These are phyloP conservation scores for Trametes polyzona DNA, from an alignment of 1,284 basidiomycete genomes.

Conservation along the genomic window DNA sequence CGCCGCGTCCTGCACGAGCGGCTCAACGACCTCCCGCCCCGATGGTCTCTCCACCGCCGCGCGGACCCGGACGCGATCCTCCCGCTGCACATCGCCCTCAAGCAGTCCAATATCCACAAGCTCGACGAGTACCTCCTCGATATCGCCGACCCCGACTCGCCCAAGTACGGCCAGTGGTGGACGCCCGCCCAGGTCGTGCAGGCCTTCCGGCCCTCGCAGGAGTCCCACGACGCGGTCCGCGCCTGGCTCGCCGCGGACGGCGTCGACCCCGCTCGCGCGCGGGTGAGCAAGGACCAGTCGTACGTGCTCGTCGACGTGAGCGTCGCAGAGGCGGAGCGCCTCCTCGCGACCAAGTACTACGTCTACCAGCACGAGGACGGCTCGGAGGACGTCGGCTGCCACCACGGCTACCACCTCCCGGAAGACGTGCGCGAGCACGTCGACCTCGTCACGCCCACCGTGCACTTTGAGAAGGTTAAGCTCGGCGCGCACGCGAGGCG, in stretches of 20 bases:
- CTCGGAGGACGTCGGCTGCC: slow-evolving; percentile 36
- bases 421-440: slow-evolving; percentile 29
- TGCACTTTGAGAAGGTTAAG: slow-evolving; percentile 27
- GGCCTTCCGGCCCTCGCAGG: slow-evolving; percentile 47
- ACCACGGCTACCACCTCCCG: slow-evolving; percentile 29
- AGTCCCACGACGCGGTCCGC: slow-evolving; percentile 44
- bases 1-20: slow-evolving; percentile 45
- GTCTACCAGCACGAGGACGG: slow-evolving; percentile 45
- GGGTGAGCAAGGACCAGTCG: slow-evolving; percentile 37
- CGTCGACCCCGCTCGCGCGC: slow-evolving; percentile 36
- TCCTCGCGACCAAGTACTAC: slow-evolving; percentile 49
- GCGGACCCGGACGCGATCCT: slow-evolving; percentile 38
- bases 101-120: slow-evolving; percentile 45
- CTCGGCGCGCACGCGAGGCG: slow-evolving; percentile 4
- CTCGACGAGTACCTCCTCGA: slow-evolving; percentile 46
- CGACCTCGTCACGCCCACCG: slow-evolving; percentile 29
- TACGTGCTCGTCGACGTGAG: slow-evolving; percentile 50
- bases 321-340: slow-evolving; percentile 46
- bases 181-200: slow-evolving; percentile 37
- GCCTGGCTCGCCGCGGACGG: slow-evolving; percentile 33
- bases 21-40: slow-evolving; percentile 37
- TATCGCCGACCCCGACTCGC: slow-evolving; percentile 47
- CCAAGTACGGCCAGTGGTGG: slow-evolving; percentile 48
- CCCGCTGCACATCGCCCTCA: slow-evolving; percentile 49
- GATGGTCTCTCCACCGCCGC: slow-evolving; percentile 41